Percentiles rank a stretch among this genome's conserved stretches.
Evolutionary conservation across 2,329 filamentous ascomycete genomes (phyloP).

Genomic region (Ophiostoma sp.): DNA sequence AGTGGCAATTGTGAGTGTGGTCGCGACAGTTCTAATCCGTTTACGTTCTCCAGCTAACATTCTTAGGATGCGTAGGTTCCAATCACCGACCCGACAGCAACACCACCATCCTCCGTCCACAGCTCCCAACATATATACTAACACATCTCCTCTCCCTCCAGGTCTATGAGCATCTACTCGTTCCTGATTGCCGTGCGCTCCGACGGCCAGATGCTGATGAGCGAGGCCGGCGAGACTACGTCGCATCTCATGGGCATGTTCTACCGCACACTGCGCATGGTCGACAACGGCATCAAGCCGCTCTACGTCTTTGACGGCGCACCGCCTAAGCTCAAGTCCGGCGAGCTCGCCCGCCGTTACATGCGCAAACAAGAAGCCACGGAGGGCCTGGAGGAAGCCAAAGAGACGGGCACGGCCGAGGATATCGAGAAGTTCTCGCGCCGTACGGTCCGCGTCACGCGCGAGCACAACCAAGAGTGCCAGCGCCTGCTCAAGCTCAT

Average conservation of each 20-base stretch:
- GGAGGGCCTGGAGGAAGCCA: constrained; percentile 89
- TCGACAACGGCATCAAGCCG: constrained; percentile 98
- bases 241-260: constrained; percentile 99
- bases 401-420: constrained; percentile 92
- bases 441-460: constrained; percentile 89
- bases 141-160: constrained; percentile 63
- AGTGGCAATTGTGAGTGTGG: constrained; percentile 82
- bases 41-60: constrained; percentile 6
- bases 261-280: constrained; percentile 96
- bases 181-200: constrained; percentile 97
- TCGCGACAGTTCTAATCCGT: neutral
- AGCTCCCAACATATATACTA: neutral
- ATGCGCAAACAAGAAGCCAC: constrained; percentile 91
- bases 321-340: constrained; percentile 95
- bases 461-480: constrained; percentile 94
- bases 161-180: constrained; percentile 98
- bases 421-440: constrained; percentile 98
- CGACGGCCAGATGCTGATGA: constrained; percentile 94
- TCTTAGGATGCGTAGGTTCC: constrained; percentile 29
- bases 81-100: too few species aligned
- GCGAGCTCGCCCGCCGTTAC: constrained; percentile 93
- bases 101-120: neutral
- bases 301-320: constrained; percentile 97
- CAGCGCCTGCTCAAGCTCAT: constrained; percentile 88
- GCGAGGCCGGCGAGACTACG: constrained; percentile 91